Evolutionary conservation across 2,329 filamentous ascomycete species (phyloP).

Genomic region (Talaromyces sp.): DNA sequence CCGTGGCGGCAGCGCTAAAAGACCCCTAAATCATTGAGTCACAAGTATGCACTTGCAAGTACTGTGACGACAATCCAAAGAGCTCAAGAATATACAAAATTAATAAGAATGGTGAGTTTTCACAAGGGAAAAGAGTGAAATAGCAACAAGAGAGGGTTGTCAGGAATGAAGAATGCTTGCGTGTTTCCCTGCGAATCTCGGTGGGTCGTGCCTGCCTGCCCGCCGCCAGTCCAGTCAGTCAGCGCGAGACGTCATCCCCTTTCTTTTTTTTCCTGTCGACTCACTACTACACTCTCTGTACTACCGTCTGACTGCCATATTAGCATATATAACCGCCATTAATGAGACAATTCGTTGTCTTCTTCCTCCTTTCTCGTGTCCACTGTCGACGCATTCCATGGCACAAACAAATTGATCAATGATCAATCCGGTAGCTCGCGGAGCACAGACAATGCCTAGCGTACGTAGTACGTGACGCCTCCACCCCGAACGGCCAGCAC

Average conservation of each 20-base stretch:
- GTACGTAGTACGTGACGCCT: neutral
- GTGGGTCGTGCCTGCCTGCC: conserved; percentile 9
- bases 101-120: neutral
- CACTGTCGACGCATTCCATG: neutral
- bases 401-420: neutral
- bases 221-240: neutral
- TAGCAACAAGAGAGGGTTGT: neutral
- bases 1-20: neutral
- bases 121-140: neutral
- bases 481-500: conserved; percentile 1
- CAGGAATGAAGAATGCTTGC: neutral
- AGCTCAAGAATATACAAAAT: neutral
- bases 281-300: neutral
- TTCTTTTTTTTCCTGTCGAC: no score
- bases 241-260: neutral
- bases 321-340: no score
- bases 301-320: no score
- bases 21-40: conserved; percentile 5
- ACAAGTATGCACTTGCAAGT: neutral
- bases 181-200: conserved; percentile 3
- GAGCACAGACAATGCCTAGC: neutral
- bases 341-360: neutral
- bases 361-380: neutral
- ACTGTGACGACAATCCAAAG: neutral
- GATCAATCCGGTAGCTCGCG: neutral